Base-by-base conservation (phyloP, 345 rosid genomes). In the Eutrema japonicum region DNA sequence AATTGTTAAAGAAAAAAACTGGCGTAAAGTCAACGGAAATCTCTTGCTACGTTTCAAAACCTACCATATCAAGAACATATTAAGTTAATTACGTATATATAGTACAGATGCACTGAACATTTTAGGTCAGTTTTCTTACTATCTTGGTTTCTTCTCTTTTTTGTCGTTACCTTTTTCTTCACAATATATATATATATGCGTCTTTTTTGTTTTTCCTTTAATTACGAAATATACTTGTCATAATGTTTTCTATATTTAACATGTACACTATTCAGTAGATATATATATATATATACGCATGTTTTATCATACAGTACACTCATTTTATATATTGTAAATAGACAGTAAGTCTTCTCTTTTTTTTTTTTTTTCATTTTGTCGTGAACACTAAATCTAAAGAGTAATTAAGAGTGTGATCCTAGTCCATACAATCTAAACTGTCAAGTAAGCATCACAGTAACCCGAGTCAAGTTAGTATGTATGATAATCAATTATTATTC, bases 21-120 rank as follows among this genome's bases (percentile, higher is more conserved):
- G 26, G 26, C 26, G 2, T 22, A 22, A 22, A 22, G 26, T 22
- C 26, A 22, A 22, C 26, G 26, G 26, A 22, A 29, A 30, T 22
- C 26, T 22, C 26, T 22, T 22, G 26, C 26, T 22, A 64, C 56
- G 64, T 64, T 64, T 52, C 70, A 33, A 62, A 53, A 64, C 56
- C 77, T 64, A 72, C 70, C 64, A 72, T 52, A 64, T 64, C 55
- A 9, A 27, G 41, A 53, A 45, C 41, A 42, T 4, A 32, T 33
- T 61, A 71, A 37, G 36, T 36, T 47, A 33, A 22, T 29, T 10
- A 32, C 46, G 14, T 63, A 54, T 68, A 52, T 61, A 50, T 11
- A 29, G 7, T 50, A 50, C 26, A 58, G 60, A 71, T 72, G n/a
- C 76, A 72, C 3, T 72, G 76, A 18, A 59, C 68, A 61, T n/a